These are phyloP conservation scores for Ustilago esculenta DNA, from an alignment of 1,284 basidiomycete species.

Conservation along the genomic window DNA sequence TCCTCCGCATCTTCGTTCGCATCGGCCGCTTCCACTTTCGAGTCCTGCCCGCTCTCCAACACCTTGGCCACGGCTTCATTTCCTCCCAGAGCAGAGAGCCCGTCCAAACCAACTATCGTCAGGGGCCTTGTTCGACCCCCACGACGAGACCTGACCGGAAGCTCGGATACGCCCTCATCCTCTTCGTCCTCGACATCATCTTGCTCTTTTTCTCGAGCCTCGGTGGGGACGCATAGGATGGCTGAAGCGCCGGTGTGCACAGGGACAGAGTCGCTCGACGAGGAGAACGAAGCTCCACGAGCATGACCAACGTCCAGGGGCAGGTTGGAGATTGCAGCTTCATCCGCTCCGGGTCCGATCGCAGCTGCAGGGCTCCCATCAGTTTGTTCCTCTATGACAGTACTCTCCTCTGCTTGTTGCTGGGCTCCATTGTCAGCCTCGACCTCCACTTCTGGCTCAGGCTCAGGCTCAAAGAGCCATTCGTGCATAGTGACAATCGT, in stretches of 20 bases:
- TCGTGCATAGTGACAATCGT: constrained; percentile 63
- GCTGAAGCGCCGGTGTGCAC: neutral
- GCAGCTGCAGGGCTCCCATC: neutral
- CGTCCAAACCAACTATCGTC: constrained; percentile 41
- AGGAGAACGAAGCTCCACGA: constrained; percentile 7
- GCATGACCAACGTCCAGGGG: neutral
- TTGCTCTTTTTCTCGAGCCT: neutral
- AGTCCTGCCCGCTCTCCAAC: constrained; percentile 13
- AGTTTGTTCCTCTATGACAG: neutral
- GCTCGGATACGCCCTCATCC: constrained; percentile 21
- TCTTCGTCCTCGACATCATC: constrained; percentile 13
- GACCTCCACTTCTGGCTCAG: constrained; percentile 25
- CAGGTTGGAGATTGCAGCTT: neutral
- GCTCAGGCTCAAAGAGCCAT: constrained; percentile 62
- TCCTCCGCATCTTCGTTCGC: neutral
- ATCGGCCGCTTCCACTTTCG: neutral
- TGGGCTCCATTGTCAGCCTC: constrained; percentile 6
- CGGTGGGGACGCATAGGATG: neutral
- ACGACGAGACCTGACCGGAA: constrained; percentile 27
- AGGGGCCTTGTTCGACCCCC: constrained; percentile 26
- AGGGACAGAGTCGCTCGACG: constrained; percentile 1
- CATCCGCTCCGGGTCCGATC: neutral
- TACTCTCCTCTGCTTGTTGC: neutral
- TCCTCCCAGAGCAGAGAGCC: constrained; percentile 24
- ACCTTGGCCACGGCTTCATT: constrained; percentile 22